Base-by-base conservation (phyloP, 441 rosid species). In the Pelargonium australe region DNA sequence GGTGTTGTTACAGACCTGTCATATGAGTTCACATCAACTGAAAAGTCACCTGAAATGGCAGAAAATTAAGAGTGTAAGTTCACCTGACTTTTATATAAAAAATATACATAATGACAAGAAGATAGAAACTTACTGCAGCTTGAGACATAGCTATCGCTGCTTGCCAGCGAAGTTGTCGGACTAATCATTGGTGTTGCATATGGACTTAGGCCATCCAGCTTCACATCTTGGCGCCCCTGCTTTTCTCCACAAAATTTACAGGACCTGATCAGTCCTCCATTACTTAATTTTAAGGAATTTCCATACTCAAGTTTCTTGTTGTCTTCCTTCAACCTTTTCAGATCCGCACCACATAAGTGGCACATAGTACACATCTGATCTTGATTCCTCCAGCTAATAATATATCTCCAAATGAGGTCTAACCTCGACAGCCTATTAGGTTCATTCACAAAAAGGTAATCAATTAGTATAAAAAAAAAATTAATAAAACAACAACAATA, bases 81-180 rank as follows among this genome's bases (percentile, higher is more conserved):
- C 67, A 28, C 3, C 67, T 23, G 47, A n/a, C 40, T 34, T 3
- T 37, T 31, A 37, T 14, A 20, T 20, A 20, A 20, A 0, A 64
- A 34, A 40, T 34, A 16, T 1, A 43, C 70, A 2, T n/a, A 16
- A 68, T 43, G 60, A 72, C 47, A 74, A 66, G 34, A 16, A 9
- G 37, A 70, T 49, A 63, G 43, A 73, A 73, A 72, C 67, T 78
- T 72, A 85, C 86, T 81, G 85, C 83, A 85, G 81, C 92, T 85
- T 57, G 96, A 89, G 73, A 77, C 79, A 65, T 90, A 81, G 79
- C 83, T 84, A 72, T 94, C 95, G 64, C 80, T 82, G 74, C 81
- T 82, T 3, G 92, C 85, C 62, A 88, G 74, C 0, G 91, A 87
- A 75, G 81, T 74, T 25, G 90, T 65, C 37, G 95, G 90, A 80